Conservation (phyloP, 805 yeast species). For the Myxozyma neglecta region DNA sequence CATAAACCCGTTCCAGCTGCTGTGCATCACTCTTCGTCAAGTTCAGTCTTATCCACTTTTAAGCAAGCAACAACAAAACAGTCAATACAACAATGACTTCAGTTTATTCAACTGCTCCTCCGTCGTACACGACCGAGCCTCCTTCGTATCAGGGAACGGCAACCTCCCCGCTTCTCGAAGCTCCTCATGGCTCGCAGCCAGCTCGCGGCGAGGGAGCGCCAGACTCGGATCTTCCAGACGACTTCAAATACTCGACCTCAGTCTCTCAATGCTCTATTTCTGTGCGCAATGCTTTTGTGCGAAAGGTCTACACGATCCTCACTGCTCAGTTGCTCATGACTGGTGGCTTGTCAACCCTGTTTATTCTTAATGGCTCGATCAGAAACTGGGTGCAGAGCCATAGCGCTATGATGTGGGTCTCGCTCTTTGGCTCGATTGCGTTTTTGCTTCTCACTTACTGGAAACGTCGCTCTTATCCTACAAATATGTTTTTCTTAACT, state of each 20-base stretch:
- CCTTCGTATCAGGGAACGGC: slow-evolving; percentile 16
- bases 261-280: slow-evolving; percentile 77
- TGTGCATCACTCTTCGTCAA: background rate
- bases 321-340: slow-evolving; percentile 65
- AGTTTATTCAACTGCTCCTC: slow-evolving; percentile 25
- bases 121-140: slow-evolving; percentile 21
- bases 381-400: slow-evolving; percentile 58
- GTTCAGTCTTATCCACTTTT: background rate
- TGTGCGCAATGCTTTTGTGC: slow-evolving; percentile 70
- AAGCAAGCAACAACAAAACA: background rate
- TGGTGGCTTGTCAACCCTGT: slow-evolving; percentile 54
- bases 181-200: slow-evolving; percentile 11
- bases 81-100: slow-evolving; percentile 1
- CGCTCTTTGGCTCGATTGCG: slow-evolving; percentile 61
- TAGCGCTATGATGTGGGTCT: slow-evolving; percentile 58
- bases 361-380: slow-evolving; percentile 48
- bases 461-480: slow-evolving; percentile 68
- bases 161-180: slow-evolving; percentile 18
- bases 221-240: slow-evolving; percentile 44
- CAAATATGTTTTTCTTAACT: slow-evolving; percentile 58
- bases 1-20: background rate
- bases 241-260: slow-evolving; percentile 76
- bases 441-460: slow-evolving; percentile 62
- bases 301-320: slow-evolving; percentile 76
- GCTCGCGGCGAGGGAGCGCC: slow-evolving; percentile 14